Conservation (phyloP, 192 early-diverging fungal genomes). For the Backusella sp. region DNA sequence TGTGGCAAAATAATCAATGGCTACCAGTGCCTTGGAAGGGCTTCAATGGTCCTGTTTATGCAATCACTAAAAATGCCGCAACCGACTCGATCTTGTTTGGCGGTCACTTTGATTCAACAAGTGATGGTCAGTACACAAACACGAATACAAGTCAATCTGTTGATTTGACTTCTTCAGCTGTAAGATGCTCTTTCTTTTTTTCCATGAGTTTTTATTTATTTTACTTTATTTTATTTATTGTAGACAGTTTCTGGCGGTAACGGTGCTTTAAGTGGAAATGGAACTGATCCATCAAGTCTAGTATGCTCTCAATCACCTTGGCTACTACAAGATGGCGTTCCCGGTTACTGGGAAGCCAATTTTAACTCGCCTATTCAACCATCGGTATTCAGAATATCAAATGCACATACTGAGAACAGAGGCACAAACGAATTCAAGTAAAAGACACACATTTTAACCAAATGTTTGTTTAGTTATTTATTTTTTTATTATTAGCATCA, state of each 20-base stretch:
- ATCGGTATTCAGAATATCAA: slow-evolving; percentile 64
- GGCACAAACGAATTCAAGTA: slow-evolving; percentile 65
- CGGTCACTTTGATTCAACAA: slow-evolving; percentile 65
- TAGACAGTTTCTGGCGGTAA: slow-evolving; percentile 51
- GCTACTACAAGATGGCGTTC: slow-evolving; percentile 66
- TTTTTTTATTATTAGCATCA: slow-evolving; percentile 40
- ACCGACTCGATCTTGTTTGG: slow-evolving; percentile 60
- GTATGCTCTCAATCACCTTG: slow-evolving; percentile 54
- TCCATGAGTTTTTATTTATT: not conserved
- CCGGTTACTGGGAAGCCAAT: slow-evolving; percentile 64
- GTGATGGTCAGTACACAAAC: slow-evolving; percentile 56
- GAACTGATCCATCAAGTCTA: slow-evolving; percentile 39
- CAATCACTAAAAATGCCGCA: slow-evolving; percentile 48
- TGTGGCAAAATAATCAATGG: slow-evolving; percentile 45
- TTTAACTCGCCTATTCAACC: slow-evolving; percentile 58
- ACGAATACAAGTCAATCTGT: slow-evolving; percentile 50
- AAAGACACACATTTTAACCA: not conserved
- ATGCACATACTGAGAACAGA: slow-evolving; percentile 51
- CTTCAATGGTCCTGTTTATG: slow-evolving; percentile 63
- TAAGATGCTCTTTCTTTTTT: not conserved
- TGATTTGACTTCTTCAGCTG: slow-evolving; percentile 40
- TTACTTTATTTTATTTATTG: not conserved
- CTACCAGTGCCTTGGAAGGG: slow-evolving; percentile 61
- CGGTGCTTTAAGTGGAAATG: slow-evolving; percentile 36
- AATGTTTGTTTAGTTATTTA: too few species aligned